Evolutionary conservation across 1,139 yeast genomes (phyloP).

Genomic region (Blastobotrys aristatus): DNA sequence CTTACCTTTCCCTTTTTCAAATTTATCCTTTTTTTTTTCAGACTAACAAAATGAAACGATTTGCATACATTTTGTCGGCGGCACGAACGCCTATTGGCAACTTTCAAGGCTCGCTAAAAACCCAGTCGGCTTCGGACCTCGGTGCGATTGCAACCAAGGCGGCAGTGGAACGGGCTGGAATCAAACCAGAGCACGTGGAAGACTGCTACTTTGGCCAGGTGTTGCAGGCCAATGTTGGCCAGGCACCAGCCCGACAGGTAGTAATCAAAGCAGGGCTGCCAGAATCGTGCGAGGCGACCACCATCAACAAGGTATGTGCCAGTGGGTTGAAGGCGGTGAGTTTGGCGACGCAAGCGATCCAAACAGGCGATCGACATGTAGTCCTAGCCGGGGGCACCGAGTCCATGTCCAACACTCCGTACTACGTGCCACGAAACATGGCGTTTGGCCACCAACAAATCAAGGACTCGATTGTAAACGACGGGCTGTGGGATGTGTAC

Average conservation of each 20-base stretch:
- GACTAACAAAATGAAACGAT: not conserved
- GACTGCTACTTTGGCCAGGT: conserved; percentile 56
- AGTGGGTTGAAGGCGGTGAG: conserved; percentile 55
- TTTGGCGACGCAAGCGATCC: conserved; percentile 51
- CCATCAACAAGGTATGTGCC: conserved; percentile 60
- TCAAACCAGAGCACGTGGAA: conserved; percentile 46
- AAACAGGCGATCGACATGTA: conserved; percentile 49
- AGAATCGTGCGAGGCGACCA: conserved; percentile 48
- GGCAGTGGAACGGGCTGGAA: conserved; percentile 51
- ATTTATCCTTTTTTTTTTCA: too few relatives aligned
- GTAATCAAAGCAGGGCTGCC: conserved; percentile 56
- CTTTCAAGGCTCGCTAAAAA: conserved; percentile 50
- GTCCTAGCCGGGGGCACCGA: conserved; percentile 62
- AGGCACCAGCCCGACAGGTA: conserved; percentile 62
- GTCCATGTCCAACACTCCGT: conserved; percentile 58
- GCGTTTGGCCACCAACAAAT: conserved; percentile 48
- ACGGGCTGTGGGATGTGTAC: conserved; percentile 55
- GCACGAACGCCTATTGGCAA: conserved; percentile 59
- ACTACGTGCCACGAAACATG: conserved; percentile 39
- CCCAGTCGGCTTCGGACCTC: conserved; percentile 48
- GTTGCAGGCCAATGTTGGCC: conserved; percentile 55
- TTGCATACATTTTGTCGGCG: conserved; percentile 45
- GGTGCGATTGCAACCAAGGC: conserved; percentile 54
- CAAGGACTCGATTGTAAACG: conserved; percentile 52
- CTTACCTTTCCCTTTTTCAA: not conserved